Base-by-base conservation (phyloP, 257 asterid genomes). In the Rhazya stricta region DNA sequence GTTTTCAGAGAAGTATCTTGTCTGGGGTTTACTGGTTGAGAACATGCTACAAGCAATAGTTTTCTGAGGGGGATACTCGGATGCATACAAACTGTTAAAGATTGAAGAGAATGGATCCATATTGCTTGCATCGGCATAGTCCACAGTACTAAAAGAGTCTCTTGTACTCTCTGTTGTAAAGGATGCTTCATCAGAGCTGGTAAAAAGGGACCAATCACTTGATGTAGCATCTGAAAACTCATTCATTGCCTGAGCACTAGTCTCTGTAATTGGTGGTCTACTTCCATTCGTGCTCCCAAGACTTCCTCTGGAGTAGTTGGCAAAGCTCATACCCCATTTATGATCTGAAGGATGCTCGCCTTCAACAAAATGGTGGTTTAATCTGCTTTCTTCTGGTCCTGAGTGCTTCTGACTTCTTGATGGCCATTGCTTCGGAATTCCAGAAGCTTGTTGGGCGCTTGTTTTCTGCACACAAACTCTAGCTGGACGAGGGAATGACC, bases 81-180 rank as follows among this genome's bases (percentile, higher is more conserved):
- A 74, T 1, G 86, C 82, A 72, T 84, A 83, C 78, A 85, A 45
- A 27, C 80, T 75, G 83, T 74, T 86, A 69, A 85, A 85, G 77
- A 91, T 82, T 19, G 96, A 83, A 9, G 96, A 77, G 70, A 89
- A 74, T 0, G 94, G 89, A 70, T 85, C 83, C 19, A 81, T 25
- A 32, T 61, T 70, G n/a, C 66, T 84, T 12, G 83, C 81, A 53
- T 88, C 89, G 0, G 82, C 57, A 41, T 81, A 84, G 69, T 88
- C 96, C 69, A 86, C 84, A 0, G 93, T 86, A 81, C 96, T 91
- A 77, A 90, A 87, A 3, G 97, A 92, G 85, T 92, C 94, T 67
- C 96, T 80, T 16, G 98, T 85, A 80, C 98, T 89, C 81, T 92
- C 98, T 0, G 96, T 89, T 0, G 97, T 91, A 65, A 92, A 91